Conservation (phyloP, 257 asterid genomes). For the Nemophila menziesii region DNA sequence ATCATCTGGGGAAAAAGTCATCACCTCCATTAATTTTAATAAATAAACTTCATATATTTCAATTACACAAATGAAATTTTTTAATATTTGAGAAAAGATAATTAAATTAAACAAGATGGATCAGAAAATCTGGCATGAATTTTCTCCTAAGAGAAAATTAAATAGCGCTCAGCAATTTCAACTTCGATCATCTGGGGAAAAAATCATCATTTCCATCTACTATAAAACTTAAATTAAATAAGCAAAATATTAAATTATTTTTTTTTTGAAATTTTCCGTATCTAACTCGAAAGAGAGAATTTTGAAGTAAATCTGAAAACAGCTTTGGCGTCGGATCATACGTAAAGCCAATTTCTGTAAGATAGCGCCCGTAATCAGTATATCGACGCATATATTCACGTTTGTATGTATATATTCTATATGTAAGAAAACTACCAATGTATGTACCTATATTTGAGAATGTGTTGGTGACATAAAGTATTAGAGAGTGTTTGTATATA, state of each 20-base stretch:
- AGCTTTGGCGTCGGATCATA: conserved; percentile 55
- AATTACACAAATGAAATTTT: no score
- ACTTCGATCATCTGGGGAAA: conserved; percentile 14
- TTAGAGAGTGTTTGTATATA: no score
- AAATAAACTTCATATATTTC: background rate
- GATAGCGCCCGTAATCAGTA: conserved; percentile 64
- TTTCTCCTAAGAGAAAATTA: background rate
- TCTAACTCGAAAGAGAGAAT: conserved; percentile 22
- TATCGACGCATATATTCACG: conserved; percentile 35
- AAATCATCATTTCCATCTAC: conserved; percentile 7
- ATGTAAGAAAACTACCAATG: no score
- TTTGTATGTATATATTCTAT: no score
- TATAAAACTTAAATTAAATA: background rate
- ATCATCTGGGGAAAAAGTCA: conserved; percentile 12
- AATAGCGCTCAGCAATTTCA: conserved; percentile 10
- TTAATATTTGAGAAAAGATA: background rate
- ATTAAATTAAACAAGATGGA: background rate
- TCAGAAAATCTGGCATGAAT: conserved; percentile 11
- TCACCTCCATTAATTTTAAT: background rate
- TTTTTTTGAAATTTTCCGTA: conserved; percentile 31
- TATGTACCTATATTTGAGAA: background rate
- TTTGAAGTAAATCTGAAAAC: conserved; percentile 6
- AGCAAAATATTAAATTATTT: background rate
- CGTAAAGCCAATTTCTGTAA: conserved; percentile 32
- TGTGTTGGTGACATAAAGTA: background rate